phyloP scores from a whole-genome alignment of 2,329 filamentous ascomycete genomes.

The Ilyonectria robusta region DNA sequence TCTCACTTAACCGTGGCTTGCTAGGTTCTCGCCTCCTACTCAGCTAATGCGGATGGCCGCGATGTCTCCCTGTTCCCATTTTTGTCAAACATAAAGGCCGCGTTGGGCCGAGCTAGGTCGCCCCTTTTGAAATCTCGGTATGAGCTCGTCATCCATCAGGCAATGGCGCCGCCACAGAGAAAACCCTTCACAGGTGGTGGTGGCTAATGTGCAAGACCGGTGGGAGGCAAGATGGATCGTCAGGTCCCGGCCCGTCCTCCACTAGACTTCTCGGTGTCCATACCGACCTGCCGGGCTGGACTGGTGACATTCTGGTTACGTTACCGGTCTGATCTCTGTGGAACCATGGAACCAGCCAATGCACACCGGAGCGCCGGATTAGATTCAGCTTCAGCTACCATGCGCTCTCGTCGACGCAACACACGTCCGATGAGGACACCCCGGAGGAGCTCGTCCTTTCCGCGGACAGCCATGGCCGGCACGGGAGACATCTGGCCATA shows the following conservation, averaged over 20 bases:
- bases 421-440: conserved; percentile 5
- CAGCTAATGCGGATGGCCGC: conserved; percentile 2
- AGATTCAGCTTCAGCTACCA: conserved; percentile 5
- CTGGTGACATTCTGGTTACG: conserved; percentile 20
- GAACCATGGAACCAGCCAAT: conserved; percentile 21
- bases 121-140: conserved; percentile 24
- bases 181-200: conserved; percentile 2
- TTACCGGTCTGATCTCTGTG: conserved; percentile 19
- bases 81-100: neutral
- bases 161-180: conserved; percentile 35
- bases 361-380: neutral
- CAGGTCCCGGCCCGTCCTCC: conserved; percentile 13
- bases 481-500: conserved; percentile 35
- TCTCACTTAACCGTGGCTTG: conserved; percentile 4
- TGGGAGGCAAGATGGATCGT: neutral
- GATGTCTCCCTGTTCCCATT: conserved; percentile 9
- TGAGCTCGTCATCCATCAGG: conserved; percentile 16
- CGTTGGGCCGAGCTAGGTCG: conserved; percentile 5
- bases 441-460: neutral
- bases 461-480: conserved; percentile 27
- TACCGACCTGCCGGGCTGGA: conserved; percentile 19
- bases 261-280: conserved; percentile 16
- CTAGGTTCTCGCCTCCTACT: conserved; percentile 8
- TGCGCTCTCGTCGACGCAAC: conserved; percentile 7
- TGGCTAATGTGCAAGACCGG: conserved; percentile 1